These are phyloP conservation scores for Colletotrichum kahawae DNA, from an alignment of 2,329 filamentous ascomycete genomes.

Conservation along the genomic window DNA sequence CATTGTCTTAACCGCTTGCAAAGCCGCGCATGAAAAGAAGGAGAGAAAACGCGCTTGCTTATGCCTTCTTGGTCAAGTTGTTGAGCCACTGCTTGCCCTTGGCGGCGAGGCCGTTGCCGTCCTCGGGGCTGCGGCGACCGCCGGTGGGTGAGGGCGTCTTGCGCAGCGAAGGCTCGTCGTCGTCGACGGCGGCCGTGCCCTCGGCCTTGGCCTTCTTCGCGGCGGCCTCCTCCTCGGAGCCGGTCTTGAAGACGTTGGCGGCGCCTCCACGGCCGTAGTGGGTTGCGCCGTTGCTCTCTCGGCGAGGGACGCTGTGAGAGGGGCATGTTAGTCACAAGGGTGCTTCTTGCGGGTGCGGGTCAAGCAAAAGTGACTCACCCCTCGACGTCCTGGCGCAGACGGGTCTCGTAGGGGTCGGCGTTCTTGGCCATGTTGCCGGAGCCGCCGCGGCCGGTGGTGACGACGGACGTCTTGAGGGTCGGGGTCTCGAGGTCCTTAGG, in stretches of 20 bases:
- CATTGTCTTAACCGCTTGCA: neutral
- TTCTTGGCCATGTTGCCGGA: constrained; percentile 84
- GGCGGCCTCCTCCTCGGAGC: constrained; percentile 42
- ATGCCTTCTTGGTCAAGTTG: constrained; percentile 55
- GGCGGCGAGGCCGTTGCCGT: constrained; percentile 35
- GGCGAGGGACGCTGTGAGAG: constrained; percentile 53
- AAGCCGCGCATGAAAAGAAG: neutral
- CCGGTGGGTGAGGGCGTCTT: constrained; percentile 18
- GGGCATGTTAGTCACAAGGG: constrained; percentile 16
- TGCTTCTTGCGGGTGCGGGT: neutral
- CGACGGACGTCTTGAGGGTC: constrained; percentile 79
- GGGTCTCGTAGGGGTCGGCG: constrained; percentile 74
- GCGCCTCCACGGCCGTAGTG: constrained; percentile 78
- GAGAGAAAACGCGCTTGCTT: constrained; percentile 10
- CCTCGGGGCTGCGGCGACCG: constrained; percentile 14
- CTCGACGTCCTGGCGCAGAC: constrained; percentile 83
- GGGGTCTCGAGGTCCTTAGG: constrained; percentile 79
- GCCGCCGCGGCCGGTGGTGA: constrained; percentile 89
- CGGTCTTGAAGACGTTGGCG: constrained; percentile 68
- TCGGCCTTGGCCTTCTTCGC: constrained; percentile 29
- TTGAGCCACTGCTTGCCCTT: constrained; percentile 56
- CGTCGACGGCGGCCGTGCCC: constrained; percentile 36
- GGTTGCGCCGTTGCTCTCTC: constrained; percentile 61
- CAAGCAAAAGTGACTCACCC: constrained; percentile 50
- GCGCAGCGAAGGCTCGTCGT: constrained; percentile 26